phyloP scores from a whole-genome alignment of 805 yeast species.

The Hermanozyma aechmeae region DNA sequence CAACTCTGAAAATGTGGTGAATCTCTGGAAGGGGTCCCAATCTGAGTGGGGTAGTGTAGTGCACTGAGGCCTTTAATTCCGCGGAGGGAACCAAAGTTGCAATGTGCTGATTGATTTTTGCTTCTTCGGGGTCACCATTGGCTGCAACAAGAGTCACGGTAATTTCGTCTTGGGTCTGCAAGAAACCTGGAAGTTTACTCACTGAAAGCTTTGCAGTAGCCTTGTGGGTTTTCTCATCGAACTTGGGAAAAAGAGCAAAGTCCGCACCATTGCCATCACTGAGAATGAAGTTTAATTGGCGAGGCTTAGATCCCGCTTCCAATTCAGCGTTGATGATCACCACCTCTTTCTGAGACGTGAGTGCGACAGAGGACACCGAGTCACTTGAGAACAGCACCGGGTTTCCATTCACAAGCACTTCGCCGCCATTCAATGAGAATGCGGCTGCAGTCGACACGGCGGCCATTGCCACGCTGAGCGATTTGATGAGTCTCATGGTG shows the following conservation, averaged over 20 bases:
- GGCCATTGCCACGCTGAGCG: no score
- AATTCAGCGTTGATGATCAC: no score
- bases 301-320: no score
- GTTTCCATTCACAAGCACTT: no score
- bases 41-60: conserved; percentile 18
- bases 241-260: conserved; percentile 21
- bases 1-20: conserved; percentile 47
- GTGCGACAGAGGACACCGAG: no score
- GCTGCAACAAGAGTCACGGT: conserved; percentile 23
- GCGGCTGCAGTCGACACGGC: no score
- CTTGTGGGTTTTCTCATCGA: conserved; percentile 9
- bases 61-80: conserved; percentile 15
- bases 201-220: conserved; percentile 17
- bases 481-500: no score
- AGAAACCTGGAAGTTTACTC: conserved; percentile 23
- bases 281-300: conserved; percentile 23
- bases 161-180: conserved; percentile 23
- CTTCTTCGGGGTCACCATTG: conserved; percentile 9
- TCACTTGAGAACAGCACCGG: no score
- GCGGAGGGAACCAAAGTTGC: conserved; percentile 22
- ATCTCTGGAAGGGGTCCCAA: conserved; percentile 53
- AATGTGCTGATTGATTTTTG: conserved; percentile 16
- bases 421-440: no score
- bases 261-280: conserved; percentile 22
- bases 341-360: no score